A percentile compares a stretch with the other conserved stretches of the same genome.
phyloP scores from a whole-genome alignment of 345 rosid species.

The Brassica nigra region DNA sequence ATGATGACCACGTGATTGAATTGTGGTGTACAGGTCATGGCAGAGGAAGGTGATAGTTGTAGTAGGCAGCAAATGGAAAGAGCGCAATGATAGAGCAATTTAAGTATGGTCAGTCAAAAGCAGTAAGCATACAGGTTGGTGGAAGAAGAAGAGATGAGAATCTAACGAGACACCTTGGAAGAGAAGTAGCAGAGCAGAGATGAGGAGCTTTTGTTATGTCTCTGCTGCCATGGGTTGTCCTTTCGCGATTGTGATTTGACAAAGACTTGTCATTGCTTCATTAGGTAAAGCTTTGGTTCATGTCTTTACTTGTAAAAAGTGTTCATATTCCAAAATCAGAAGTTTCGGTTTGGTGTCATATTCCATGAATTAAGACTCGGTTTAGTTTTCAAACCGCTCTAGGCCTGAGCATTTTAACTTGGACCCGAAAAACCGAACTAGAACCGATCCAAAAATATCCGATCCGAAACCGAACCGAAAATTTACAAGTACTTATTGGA shows the following conservation, averaged over 20 bases:
- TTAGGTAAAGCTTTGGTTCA: neutral
- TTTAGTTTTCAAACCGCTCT: neutral
- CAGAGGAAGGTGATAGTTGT: neutral
- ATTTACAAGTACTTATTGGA: too few species aligned
- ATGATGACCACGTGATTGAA: neutral
- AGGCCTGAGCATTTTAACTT: too few species aligned
- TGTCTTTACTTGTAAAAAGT: neutral
- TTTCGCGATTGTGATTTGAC: neutral
- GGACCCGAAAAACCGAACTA: too few species aligned
- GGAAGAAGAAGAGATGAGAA: neutral
- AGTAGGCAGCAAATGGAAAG: neutral
- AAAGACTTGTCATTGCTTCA: neutral
- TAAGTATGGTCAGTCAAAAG: neutral
- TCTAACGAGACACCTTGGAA: neutral
- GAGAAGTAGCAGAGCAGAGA: neutral
- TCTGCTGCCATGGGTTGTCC: neutral
- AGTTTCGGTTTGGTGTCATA: neutral
- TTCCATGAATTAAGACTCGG: neutral
- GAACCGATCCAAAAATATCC: too few species aligned
- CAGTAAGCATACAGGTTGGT: neutral
- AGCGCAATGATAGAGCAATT: neutral
- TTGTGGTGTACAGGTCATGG: slow-evolving; percentile 6
- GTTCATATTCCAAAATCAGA: neutral
- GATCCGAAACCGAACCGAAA: too few species aligned
- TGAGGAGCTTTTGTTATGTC: neutral